These are phyloP conservation scores for Penicillium bovifimosum DNA, from an alignment of 495 filamentous ascomycete genomes.

Conservation along the genomic window DNA sequence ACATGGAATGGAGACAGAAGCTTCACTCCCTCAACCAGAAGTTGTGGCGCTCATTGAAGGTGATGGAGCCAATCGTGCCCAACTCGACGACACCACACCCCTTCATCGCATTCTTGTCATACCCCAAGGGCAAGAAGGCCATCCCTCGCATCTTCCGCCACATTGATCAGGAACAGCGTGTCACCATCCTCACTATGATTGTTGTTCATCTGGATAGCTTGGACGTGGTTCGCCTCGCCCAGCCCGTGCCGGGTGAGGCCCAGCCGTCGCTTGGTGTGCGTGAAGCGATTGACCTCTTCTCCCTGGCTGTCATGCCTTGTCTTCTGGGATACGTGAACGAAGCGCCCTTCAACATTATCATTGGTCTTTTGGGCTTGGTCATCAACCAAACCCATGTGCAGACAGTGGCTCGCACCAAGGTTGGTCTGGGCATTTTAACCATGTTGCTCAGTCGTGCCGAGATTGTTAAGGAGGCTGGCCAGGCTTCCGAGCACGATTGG, in stretches of 20 bases:
- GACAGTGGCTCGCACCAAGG: slow-evolving; percentile 69
- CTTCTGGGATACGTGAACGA: slow-evolving; percentile 86
- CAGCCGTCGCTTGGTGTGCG: slow-evolving; percentile 65
- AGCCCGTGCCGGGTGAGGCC: slow-evolving; percentile 61
- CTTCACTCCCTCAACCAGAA: slow-evolving; percentile 68
- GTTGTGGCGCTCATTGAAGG: slow-evolving; percentile 79
- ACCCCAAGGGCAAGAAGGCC: slow-evolving; percentile 91
- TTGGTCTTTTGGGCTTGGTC: slow-evolving; percentile 79
- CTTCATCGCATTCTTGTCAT: slow-evolving; percentile 94
- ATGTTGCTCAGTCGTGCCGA: slow-evolving; percentile 94
- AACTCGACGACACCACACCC: slow-evolving; percentile 71
- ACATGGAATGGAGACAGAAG: slow-evolving; percentile 65
- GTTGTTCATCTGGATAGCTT: slow-evolving; percentile 88
- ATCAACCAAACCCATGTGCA: slow-evolving; percentile 76
- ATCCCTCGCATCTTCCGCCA: slow-evolving; percentile 93
- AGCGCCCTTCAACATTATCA: slow-evolving; percentile 81
- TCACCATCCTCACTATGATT: slow-evolving; percentile 92
- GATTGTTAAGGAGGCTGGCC: slow-evolving; percentile 75
- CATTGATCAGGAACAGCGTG: slow-evolving; percentile 83
- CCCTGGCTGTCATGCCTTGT: slow-evolving; percentile 77
- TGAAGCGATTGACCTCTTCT: slow-evolving; percentile 90
- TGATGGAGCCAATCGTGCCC: slow-evolving; percentile 83
- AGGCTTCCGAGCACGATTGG: slow-evolving; percentile 65
- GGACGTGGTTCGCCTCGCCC: slow-evolving; percentile 78
- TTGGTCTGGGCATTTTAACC: slow-evolving; percentile 83